phyloP scores from a whole-genome alignment of 2,329 filamentous ascomycete species.

The Alternaria gaisen region DNA sequence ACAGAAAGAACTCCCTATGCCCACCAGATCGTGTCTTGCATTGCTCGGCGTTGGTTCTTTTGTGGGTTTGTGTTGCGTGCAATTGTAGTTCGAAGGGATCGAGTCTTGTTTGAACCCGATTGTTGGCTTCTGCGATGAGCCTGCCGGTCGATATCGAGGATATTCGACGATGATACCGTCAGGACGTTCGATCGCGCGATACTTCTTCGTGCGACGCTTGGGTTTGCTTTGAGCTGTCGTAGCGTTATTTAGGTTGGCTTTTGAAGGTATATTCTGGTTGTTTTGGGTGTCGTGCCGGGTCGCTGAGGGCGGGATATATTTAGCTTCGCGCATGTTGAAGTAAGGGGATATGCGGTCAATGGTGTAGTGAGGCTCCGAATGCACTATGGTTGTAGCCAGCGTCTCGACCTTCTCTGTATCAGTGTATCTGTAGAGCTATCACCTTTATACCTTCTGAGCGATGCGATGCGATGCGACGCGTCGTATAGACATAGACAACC shows the following conservation, averaged over 20 bases:
- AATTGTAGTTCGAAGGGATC: not conserved
- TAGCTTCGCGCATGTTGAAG: not conserved
- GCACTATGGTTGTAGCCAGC: not conserved
- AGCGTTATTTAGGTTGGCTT: constrained; percentile 5
- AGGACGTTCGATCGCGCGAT: constrained; percentile 22
- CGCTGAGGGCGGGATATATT: not conserved
- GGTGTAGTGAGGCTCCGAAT: not conserved
- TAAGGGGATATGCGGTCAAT: not conserved
- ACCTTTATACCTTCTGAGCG: constrained; percentile 2
- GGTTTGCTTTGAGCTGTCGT: constrained; percentile 6
- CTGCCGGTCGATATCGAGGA: constrained; percentile 23
- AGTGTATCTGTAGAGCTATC: not conserved
- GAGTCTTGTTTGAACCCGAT: constrained; percentile 8
- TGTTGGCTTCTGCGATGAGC: not conserved
- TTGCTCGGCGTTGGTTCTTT: not conserved
- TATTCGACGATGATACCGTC: constrained; percentile 30
- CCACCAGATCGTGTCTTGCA: not conserved
- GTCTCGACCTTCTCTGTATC: not conserved
- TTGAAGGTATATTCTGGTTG: not conserved
- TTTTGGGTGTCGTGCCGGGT: not conserved
- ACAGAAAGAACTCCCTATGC: not conserved
- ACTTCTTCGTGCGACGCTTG: constrained; percentile 15
- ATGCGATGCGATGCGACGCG: not conserved
- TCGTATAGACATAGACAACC: not conserved
- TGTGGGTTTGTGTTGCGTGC: not conserved